Percentiles rank a stretch among this genome's conserved stretches.
phyloP scores from a whole-genome alignment of 805 yeast genomes.

The Schwanniomyces polymorphus region DNA sequence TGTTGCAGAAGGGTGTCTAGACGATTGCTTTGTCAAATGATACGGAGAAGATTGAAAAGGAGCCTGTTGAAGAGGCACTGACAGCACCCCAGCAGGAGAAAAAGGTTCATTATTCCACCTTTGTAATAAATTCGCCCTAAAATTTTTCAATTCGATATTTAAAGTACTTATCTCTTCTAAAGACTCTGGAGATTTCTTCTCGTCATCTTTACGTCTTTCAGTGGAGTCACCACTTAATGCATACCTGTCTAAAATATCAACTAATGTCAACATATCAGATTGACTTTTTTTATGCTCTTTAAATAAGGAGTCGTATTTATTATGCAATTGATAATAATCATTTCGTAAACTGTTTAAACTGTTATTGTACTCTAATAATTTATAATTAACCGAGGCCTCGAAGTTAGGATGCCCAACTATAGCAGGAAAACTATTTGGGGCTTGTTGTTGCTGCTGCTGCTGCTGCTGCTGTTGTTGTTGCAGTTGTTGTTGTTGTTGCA shows the following conservation, averaged over 20 bases:
- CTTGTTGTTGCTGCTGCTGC: slow-evolving; percentile 1
- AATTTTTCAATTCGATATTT: slow-evolving; percentile 8
- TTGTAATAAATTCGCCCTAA: slow-evolving; percentile 7
- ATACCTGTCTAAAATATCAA: slow-evolving; percentile 44
- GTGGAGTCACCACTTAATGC: slow-evolving; percentile 1
- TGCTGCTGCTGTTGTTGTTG: background rate
- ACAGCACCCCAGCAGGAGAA: slow-evolving; percentile 3
- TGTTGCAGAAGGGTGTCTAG: slow-evolving; percentile 14
- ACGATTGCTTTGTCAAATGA: slow-evolving; percentile 10
- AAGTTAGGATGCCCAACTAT: slow-evolving; percentile 11
- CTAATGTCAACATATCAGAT: slow-evolving; percentile 50
- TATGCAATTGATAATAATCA: slow-evolving; percentile 42
- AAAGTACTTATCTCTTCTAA: background rate
- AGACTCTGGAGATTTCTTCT: background rate
- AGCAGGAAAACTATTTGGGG: slow-evolving; percentile 11
- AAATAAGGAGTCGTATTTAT: slow-evolving; percentile 47
- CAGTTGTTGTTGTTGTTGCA: background rate
- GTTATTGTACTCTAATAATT: slow-evolving; percentile 38
- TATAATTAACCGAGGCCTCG: slow-evolving; percentile 19
- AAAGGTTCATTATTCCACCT: slow-evolving; percentile 2
- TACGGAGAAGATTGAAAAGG: slow-evolving; percentile 2
- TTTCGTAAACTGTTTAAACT: slow-evolving; percentile 36
- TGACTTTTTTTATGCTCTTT: slow-evolving; percentile 51
- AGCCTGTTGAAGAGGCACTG: slow-evolving; percentile 5
- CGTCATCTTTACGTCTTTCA: slow-evolving; percentile 1